A percentile compares a stretch with the other conserved stretches of the same genome.
These are phyloP conservation scores for Wallacemonas collosoma DNA, from an alignment of 208 protist genomes.

Conservation along the genomic window DNA sequence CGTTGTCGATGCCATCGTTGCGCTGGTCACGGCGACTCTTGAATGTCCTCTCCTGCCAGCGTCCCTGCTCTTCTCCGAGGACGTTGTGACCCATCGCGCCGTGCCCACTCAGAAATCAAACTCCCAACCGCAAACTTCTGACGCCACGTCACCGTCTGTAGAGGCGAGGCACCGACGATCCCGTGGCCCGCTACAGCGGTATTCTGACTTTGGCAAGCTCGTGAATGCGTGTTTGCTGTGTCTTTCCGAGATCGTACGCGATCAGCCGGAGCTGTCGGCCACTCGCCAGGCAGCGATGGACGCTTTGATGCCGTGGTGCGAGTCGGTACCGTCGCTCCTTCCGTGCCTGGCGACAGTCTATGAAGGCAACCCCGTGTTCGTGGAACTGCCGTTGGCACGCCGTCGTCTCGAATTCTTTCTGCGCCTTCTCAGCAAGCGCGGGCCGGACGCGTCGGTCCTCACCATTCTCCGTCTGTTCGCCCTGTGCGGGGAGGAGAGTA, in stretches of 20 bases:
- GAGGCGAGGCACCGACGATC: not conserved
- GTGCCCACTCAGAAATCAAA: no score
- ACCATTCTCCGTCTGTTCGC: constrained; percentile 37
- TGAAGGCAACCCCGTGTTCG: constrained; percentile 39
- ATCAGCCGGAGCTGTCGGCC: constrained; percentile 29
- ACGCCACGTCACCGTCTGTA: not conserved
- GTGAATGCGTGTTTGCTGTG: constrained; percentile 39
- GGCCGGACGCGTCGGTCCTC: constrained; percentile 32
- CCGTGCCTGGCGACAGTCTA: constrained; percentile 39
- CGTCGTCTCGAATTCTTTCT: constrained; percentile 43
- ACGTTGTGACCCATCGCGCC: constrained; percentile 21
- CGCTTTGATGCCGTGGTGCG: constrained; percentile 40
- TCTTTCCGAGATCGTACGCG: constrained; percentile 28
- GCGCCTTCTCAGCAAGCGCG: constrained; percentile 27
- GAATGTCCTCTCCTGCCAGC: constrained; percentile 29
- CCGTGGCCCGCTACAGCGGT: constrained; percentile 20
- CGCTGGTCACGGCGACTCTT: constrained; percentile 31
- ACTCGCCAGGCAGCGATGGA: constrained; percentile 31
- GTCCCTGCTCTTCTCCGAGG: constrained; percentile 30
- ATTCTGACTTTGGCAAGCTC: constrained; percentile 44
- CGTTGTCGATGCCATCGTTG: constrained; percentile 29
- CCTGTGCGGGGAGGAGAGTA: constrained; percentile 37
- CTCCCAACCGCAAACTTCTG: no score
- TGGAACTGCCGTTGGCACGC: constrained; percentile 42
- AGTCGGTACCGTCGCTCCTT: constrained; percentile 29